A percentile compares a stretch with the other conserved stretches of the same genome.
phyloP scores from a whole-genome alignment of 306 rosid genomes.

The Biancaea sappan region DNA sequence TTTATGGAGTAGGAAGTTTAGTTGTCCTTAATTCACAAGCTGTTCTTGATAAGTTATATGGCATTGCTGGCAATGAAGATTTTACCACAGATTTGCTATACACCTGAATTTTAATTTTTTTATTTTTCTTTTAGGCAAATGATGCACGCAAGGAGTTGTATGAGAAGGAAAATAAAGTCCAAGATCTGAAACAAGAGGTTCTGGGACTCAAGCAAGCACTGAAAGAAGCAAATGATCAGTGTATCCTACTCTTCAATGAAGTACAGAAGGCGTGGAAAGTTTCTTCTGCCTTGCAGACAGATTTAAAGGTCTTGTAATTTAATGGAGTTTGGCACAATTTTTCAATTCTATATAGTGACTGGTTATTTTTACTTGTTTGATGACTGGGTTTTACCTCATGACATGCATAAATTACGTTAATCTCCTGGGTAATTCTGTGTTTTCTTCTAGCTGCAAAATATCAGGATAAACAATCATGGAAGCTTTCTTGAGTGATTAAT shows the following conservation, averaged over 20 bases:
- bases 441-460: conserved; percentile 30
- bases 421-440: not conserved
- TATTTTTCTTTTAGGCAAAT: conserved; percentile 66
- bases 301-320: conserved; percentile 78
- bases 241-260: conserved; percentile 88
- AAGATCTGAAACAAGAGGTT: conserved; percentile 74
- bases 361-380: conserved; percentile 31
- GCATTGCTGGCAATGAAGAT: conserved; percentile 12
- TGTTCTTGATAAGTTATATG: conserved; percentile 9
- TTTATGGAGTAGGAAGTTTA: not conserved
- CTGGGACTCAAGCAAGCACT: conserved; percentile 67
- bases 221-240: conserved; percentile 90
- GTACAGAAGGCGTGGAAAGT: conserved; percentile 94
- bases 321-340: conserved; percentile 33
- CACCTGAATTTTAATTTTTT: conserved; percentile 32
- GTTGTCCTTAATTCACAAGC: not conserved
- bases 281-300: conserved; percentile 78
- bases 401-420: conserved; percentile 27
- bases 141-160: conserved; percentile 88
- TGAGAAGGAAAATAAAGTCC: conserved; percentile 82
- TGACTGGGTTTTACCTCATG: conserved; percentile 29
- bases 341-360: conserved; percentile 32
- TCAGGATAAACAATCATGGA: not conserved
- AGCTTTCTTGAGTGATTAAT: conserved; percentile 7
- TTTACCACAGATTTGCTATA: conserved; percentile 7